Base-by-base conservation (phyloP, 1,139 yeast genomes). In the Candida freyschussii region DNA sequence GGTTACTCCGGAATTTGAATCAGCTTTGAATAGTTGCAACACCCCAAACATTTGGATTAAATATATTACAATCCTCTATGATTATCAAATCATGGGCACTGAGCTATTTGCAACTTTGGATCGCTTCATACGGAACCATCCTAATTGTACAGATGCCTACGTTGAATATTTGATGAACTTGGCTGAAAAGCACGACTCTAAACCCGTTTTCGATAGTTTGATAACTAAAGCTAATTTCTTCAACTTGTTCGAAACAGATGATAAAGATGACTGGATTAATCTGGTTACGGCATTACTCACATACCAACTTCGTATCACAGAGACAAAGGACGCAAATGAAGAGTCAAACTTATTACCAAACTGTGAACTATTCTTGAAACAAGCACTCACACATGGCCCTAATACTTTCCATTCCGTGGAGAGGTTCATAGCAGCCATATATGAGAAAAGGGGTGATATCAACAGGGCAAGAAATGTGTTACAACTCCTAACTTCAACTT, bases 371-470 rank as follows among this genome's bases (percentile, higher is more conserved):
- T 21, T 8, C 13, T 22, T 34, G 3, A 13, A 26, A 9, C 18
- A 6, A 3, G 33, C 41, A 10, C 11, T 33, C 9, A 17, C 7
- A 7, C 23, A 12, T 16, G 28, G 19, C 13, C 10, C 28, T 37
- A 65, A 64, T 37, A 41, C 55, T 1, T 61, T 56, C 36, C 74
- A 69, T 43, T 51, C 67, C 0, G 63, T 71, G 3, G 76, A 69
- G 38, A 64, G 66, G 38, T 40, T 63, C 4, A 50, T 61, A 3
- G 53, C 69, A 1, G 45, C 60, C 0, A 50, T 65, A 0, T 53
- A 50, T 31, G 63, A 57, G 16, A 37, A 46, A 3, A 26, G 56
- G 6, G 60, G 51, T 3, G 55, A 57, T 15, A 17, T 50, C 0
- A 56, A 47, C 0, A 39, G 37, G 17, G 72, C 72, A 0, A 40